A percentile compares a stretch with the other conserved stretches of the same genome.
These are phyloP conservation scores for Blastobotrys proliferans DNA, from an alignment of 1,139 yeast genomes.

Conservation along the genomic window DNA sequence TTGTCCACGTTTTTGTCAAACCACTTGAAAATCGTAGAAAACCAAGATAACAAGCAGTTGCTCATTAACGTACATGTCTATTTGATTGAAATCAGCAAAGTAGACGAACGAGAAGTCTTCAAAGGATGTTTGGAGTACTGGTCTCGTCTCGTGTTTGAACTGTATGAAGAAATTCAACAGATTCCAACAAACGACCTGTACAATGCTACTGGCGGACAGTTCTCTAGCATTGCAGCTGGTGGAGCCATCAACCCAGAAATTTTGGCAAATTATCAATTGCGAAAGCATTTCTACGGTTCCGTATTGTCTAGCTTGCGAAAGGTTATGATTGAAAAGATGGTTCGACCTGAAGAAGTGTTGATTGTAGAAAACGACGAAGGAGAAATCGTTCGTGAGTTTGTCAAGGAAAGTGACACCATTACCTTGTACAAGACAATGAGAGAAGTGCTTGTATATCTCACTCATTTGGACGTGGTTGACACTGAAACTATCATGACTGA, in stretches of 20 bases:
- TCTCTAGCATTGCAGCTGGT: conserved; percentile 42
- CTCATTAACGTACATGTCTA: conserved; percentile 72
- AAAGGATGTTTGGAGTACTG: conserved; percentile 95
- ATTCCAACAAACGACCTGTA: conserved; percentile 67
- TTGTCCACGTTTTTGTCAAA: conserved; percentile 77
- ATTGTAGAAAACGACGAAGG: conserved; percentile 98
- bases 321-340: conserved; percentile 96
- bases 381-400: conserved; percentile 96
- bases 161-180: conserved; percentile 81
- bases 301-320: conserved; percentile 77
- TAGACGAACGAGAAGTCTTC: conserved; percentile 93
- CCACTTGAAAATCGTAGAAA: conserved; percentile 73
- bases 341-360: conserved; percentile 94
- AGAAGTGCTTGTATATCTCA: conserved; percentile 88
- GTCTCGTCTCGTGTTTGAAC: conserved; percentile 74
- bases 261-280: conserved; percentile 69
- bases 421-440: conserved; percentile 93
- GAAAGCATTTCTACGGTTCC: conserved; percentile 77
- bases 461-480: conserved; percentile 92
- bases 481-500: conserved; percentile 92
- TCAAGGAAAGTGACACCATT: conserved; percentile 94
- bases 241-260: conserved; percentile 87
- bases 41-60: conserved; percentile 55
- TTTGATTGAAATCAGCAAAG: conserved; percentile 77
- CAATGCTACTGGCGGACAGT: no score